Percentiles rank a stretch among this genome's conserved stretches.
Evolutionary conservation across 257 asterid species (phyloP).

Genomic region (Petrea volubilis): DNA sequence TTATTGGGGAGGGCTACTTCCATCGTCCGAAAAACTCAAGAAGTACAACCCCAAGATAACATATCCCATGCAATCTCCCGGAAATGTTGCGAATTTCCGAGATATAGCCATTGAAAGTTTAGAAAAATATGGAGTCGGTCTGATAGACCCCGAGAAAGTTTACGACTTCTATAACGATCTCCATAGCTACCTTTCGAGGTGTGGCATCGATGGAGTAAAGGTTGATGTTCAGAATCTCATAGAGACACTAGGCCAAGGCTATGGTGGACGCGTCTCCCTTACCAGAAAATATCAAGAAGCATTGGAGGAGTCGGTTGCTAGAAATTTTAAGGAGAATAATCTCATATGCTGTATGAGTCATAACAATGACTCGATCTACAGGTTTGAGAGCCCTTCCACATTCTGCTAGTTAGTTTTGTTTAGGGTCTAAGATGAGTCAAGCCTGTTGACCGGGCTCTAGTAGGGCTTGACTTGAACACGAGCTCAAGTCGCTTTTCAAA

Average conservation of each 20-base stretch:
- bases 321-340: constrained; percentile 38
- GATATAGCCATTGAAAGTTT: constrained; percentile 39
- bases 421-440: too few relatives aligned
- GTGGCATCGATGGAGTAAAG: constrained; percentile 37
- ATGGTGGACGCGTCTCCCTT: constrained; percentile 39
- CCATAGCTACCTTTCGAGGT: constrained; percentile 39
- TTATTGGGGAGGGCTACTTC: constrained; percentile 45
- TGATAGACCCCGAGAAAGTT: constrained; percentile 37
- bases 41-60: constrained; percentile 36
- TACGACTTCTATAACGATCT: constrained; percentile 39
- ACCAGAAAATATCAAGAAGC: constrained; percentile 32
- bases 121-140: constrained; percentile 36
- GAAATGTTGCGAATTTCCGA: constrained; percentile 31
- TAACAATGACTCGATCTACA: constrained; percentile 36
- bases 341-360: constrained; percentile 39
- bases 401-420: background rate
- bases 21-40: constrained; percentile 32
- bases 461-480: too few relatives aligned
- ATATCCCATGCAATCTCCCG: constrained; percentile 36
- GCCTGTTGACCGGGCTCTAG: too few relatives aligned
- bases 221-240: constrained; percentile 43
- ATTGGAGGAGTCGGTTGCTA: constrained; percentile 36
- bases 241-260: constrained; percentile 41
- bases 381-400: constrained; percentile 24
- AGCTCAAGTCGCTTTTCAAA: too few relatives aligned